Base-by-base conservation (phyloP, 495 filamentous ascomycete genomes). In the Annulohypoxylon stygium region DNA sequence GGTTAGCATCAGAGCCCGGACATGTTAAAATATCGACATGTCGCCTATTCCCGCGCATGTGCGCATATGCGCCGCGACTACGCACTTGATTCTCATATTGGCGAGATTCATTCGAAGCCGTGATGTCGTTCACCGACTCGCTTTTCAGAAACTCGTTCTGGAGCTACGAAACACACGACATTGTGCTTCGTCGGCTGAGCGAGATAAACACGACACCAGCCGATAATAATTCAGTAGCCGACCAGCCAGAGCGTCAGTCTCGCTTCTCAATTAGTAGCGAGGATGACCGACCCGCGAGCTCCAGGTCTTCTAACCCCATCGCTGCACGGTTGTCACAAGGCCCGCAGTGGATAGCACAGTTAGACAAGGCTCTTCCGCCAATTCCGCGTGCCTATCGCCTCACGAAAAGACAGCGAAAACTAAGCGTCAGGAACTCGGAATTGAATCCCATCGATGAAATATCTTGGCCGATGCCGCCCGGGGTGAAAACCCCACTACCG, bases 251-350 rank as follows among this genome's bases (percentile, higher is more conserved):
- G 3, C 36, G 53, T 36, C 58, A 65, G 47, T 78, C 76, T 1
- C 59, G 54, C 25, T 78, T 74, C 41, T 78, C 76, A 14, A 48
- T 59, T 30, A 74, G 75, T 57, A 78, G 66, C 61, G 66, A 71
- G 2, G 67, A 71, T 7, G 66, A 69, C 23, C 50, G 65, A 4
- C 67, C 23, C 18, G 10, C 54, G 5, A 66, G 73, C 60, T 61
- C 53, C 9, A 45, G 57, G 12, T 70, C 75, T 3, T 58, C 58
- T 3, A 66, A 64, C 47, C 23, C 48, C 2, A 34, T 59, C 20
- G 51, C 54, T 26, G 61, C 65, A 18, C 61, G 39, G 25, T 37
- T 70, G 18, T 57, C 54, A 20, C 60, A 30, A 14, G 26, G 50
- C 10, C 20, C 30, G 25, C 61, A 41, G 41, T 36, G 18, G 47